Base-by-base conservation (phyloP, 371 early-diverging fungal genomes). In the Mucor irregularis region DNA sequence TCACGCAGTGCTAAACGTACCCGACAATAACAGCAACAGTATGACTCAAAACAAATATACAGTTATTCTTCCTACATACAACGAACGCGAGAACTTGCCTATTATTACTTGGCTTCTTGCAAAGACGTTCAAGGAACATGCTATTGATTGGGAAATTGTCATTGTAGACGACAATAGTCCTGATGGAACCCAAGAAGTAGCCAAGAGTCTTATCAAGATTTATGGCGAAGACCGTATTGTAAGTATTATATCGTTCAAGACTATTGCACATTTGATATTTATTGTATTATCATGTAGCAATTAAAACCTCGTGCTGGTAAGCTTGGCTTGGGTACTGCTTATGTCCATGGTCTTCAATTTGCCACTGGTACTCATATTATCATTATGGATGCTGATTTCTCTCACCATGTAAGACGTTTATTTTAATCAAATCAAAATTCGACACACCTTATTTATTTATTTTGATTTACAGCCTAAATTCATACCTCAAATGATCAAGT, bases 351-450 rank as follows among this genome's bases (percentile, higher is more conserved):
- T 19, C 87, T 98, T 25, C 86, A 96, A 69, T 87, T 90, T 68
- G 95, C 97, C 13, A 94, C 90, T 8, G 97, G 98, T 37, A 89
- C 94, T 70, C 97, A 88, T 83, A 84, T 99, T 26, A 87, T 99
- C 53, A 96, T 99, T 61, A 92, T 99, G 96, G 99, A 99, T 71
- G 97, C 98, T 13, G 99, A 99, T 71, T 93, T 99, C 84, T 98
- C 98, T 21, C 99, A 99, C 71, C 98, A 97, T 64, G 87, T 88
- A 80, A 55, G 69, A 48, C 17, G 11, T 26, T 16, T 29, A 17
- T 17, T 11, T 19, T 7, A 34, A 28, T 17, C n/a, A 17, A 30
- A n/a, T 2, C 8, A 22, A 35, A 35, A 22, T 22, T n/a, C 21
- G 14, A 34, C 22, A 33, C 25, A 34, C n/a, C 33, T 31, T 7